Evolutionary conservation across 2,329 filamentous ascomycete genomes (phyloP).

Genomic region (Alternaria gansuensis): DNA sequence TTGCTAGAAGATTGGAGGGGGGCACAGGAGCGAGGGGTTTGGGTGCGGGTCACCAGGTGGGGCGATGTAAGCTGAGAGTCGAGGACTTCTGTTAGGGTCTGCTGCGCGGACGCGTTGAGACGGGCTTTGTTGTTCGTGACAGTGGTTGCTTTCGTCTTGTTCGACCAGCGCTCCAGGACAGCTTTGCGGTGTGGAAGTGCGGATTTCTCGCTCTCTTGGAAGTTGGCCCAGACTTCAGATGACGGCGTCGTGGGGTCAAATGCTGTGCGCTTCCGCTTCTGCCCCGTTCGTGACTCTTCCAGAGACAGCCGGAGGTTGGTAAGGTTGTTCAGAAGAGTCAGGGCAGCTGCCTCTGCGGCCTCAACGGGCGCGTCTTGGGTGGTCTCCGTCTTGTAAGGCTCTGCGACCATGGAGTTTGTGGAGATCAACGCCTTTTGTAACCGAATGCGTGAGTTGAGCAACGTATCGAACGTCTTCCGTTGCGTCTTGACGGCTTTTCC

Average conservation of each 20-base stretch:
- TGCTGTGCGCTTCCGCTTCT: constrained; percentile 66
- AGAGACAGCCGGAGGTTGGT: constrained; percentile 73
- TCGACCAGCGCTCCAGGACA: constrained; percentile 89
- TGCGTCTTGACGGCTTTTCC: constrained; percentile 87
- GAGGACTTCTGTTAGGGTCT: constrained; percentile 73
- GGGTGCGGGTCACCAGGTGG: constrained; percentile 74
- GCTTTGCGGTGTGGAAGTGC: constrained; percentile 70
- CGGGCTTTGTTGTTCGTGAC: constrained; percentile 64
- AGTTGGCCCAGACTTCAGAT: constrained; percentile 75
- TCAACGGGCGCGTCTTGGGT: constrained; percentile 63
- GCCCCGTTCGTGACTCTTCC: constrained; percentile 60
- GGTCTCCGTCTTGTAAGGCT: constrained; percentile 45
- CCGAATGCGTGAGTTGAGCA: constrained; percentile 90
- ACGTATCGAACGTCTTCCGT: constrained; percentile 82
- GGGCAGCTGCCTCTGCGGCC: constrained; percentile 84
- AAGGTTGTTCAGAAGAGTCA: constrained; percentile 84
- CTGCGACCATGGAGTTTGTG: constrained; percentile 69
- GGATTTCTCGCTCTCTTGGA: constrained; percentile 70
- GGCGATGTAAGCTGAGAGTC: constrained; percentile 73
- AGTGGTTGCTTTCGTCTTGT: constrained; percentile 73
- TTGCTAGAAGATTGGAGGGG: constrained; percentile 67
- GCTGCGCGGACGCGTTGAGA: constrained; percentile 66
- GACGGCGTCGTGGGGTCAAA: constrained; percentile 67
- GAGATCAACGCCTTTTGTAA: constrained; percentile 89
- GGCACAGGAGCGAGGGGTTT: constrained; percentile 77